Evolutionary conservation across 306 rosid species (phyloP).

Genomic region (Prosopis cineraria): DNA sequence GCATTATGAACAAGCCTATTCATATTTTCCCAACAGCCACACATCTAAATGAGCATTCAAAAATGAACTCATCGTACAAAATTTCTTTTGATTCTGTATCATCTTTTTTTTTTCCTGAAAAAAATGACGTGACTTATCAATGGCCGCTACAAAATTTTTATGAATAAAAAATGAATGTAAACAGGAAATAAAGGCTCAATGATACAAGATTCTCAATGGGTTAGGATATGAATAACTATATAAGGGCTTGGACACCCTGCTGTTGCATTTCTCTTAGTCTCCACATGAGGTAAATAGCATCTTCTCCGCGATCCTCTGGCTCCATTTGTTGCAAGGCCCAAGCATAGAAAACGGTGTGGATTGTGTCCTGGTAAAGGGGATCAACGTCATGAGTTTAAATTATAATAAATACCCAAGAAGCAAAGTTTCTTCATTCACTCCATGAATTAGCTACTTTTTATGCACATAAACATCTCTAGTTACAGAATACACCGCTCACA

Average conservation of each 20-base stretch:
- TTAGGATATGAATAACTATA: conserved; percentile 41
- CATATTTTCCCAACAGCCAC: background rate
- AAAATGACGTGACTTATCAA: background rate
- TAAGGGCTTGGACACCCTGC: conserved; percentile 76
- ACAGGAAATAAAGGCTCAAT: conserved; percentile 29
- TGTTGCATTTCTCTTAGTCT: conserved; percentile 83
- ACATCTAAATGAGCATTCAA: background rate
- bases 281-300: conserved; percentile 76
- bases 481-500: background rate
- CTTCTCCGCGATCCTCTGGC: conserved; percentile 69
- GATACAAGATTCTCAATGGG: conserved; percentile 41
- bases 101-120: background rate
- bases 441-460: background rate
- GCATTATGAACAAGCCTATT: background rate
- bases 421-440: background rate
- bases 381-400: background rate
- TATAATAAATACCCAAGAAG: background rate
- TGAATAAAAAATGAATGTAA: background rate
- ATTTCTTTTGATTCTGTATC: background rate
- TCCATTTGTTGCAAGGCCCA: conserved; percentile 95
- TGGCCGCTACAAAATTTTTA: background rate
- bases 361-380: conserved; percentile 61
- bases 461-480: background rate
- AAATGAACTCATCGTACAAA: background rate
- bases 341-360: conserved; percentile 71